phyloP scores from a whole-genome alignment of 179 eudicot species.

The Carnegiea gigantea region DNA sequence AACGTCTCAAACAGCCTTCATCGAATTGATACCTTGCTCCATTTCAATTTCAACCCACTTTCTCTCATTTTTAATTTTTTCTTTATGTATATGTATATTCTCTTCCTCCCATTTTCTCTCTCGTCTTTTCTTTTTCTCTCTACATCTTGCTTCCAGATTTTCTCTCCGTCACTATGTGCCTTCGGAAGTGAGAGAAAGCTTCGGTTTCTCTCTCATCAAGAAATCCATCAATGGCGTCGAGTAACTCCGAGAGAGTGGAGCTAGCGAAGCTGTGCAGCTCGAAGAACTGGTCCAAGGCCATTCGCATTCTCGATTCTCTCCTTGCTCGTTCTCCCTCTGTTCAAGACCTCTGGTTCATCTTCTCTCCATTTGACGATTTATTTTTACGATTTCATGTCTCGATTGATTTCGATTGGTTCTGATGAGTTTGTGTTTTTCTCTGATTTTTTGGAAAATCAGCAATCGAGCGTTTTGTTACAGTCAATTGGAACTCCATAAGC shows the following conservation, averaged over 20 bases:
- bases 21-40: slow-evolving; percentile 9
- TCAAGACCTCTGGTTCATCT: slow-evolving; percentile 78
- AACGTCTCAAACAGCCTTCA: slow-evolving; percentile 11
- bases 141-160: background rate
- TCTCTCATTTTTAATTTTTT: background rate
- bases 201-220: slow-evolving; percentile 23
- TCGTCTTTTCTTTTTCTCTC: background rate
- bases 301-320: slow-evolving; percentile 88
- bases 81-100: background rate
- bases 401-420: slow-evolving; percentile 6
- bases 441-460: slow-evolving; percentile 34
- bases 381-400: background rate
- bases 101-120: background rate
- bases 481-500: slow-evolving; percentile 98
- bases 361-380: background rate
- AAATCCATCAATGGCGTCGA: slow-evolving; percentile 49
- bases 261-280: slow-evolving; percentile 83
- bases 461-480: slow-evolving; percentile 96
- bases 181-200: slow-evolving; percentile 11
- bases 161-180: background rate
- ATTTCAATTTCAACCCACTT: slow-evolving; percentile 11
- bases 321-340: slow-evolving; percentile 56
- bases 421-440: background rate
- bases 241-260: slow-evolving; percentile 60
- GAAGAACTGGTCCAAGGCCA: slow-evolving; percentile 95